phyloP scores from a whole-genome alignment of 768 basidiomycete species.

The Omphalotus guepiniiformis region DNA sequence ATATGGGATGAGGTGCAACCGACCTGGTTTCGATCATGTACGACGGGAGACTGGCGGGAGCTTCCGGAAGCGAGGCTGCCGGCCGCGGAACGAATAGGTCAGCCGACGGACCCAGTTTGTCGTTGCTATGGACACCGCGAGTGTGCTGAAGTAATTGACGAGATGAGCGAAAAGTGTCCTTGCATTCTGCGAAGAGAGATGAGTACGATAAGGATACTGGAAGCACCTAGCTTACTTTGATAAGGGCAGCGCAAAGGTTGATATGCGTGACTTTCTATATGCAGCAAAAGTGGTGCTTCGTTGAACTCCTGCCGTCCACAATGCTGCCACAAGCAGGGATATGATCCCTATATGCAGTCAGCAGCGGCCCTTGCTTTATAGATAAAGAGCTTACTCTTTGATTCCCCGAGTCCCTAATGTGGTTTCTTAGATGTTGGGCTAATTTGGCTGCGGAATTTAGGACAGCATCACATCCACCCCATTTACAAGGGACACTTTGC shows the following conservation, averaged over 20 bases:
- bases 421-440: conserved; percentile 48
- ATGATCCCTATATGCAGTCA: too few species aligned
- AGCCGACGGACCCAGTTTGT: conserved; percentile 29
- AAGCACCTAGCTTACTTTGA: conserved; percentile 3
- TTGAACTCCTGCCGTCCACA: background rate
- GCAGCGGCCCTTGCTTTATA: too few species aligned
- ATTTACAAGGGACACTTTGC: conserved; percentile 47
- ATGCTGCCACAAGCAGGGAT: background rate
- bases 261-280: conserved; percentile 7
- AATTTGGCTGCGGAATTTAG: conserved; percentile 50
- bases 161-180: conserved; percentile 41
- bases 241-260: background rate
- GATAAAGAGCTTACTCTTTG: conserved; percentile 53
- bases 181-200: conserved; percentile 41
- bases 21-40: conserved; percentile 45
- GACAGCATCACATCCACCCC: conserved; percentile 52
- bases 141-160: conserved; percentile 50
- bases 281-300: background rate
- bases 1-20: conserved; percentile 42
- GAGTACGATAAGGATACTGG: background rate
- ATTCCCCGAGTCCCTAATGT: conserved; percentile 51
- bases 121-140: conserved; percentile 33
- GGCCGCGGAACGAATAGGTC: conserved; percentile 29
- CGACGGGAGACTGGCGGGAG: conserved; percentile 44
- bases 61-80: conserved; percentile 26